phyloP scores from a whole-genome alignment of 1,139 yeast genomes.

The Protomyces arabidopsidicola region DNA sequence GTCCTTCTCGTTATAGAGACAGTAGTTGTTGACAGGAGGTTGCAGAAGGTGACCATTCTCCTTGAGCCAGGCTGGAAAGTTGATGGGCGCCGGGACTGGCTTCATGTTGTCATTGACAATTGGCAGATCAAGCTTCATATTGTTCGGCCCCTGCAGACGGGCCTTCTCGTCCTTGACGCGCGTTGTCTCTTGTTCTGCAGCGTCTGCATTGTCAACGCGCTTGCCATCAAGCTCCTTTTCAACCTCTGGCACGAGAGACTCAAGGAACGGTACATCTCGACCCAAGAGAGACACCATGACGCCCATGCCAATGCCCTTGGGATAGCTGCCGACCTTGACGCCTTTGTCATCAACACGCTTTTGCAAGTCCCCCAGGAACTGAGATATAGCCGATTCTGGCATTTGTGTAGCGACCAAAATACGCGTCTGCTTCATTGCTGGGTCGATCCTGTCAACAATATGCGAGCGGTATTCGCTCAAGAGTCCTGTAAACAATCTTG shows the following conservation, averaged over 20 bases:
- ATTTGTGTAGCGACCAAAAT: slow-evolving; percentile 58
- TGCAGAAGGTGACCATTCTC: slow-evolving; percentile 70
- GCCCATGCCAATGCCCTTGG: slow-evolving; percentile 57
- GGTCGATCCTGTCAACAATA: slow-evolving; percentile 39
- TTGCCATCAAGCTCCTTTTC: slow-evolving; percentile 21
- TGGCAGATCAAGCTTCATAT: slow-evolving; percentile 11
- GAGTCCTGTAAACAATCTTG: slow-evolving; percentile 51
- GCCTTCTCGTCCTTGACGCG: slow-evolving; percentile 18
- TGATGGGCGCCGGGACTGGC: slow-evolving; percentile 40
- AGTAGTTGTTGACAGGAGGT: slow-evolving; percentile 89
- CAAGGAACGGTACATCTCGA: slow-evolving; percentile 15
- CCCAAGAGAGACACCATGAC: slow-evolving; percentile 38
- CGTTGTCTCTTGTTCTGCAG: slow-evolving; percentile 1
- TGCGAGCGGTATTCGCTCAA: slow-evolving; percentile 44
- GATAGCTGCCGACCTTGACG: slow-evolving; percentile 77
- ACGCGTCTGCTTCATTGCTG: slow-evolving; percentile 44
- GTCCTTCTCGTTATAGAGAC: slow-evolving; percentile 66
- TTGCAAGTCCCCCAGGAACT: slow-evolving; percentile 55
- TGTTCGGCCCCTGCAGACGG: slow-evolving; percentile 8
- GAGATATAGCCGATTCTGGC: slow-evolving; percentile 66
- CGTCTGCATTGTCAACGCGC: slow-evolving; percentile 17
- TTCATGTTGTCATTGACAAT: slow-evolving; percentile 4
- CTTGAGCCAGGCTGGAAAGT: slow-evolving; percentile 67
- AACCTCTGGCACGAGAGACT: slow-evolving; percentile 18
- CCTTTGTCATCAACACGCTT: slow-evolving; percentile 44